Evolutionary conservation across 306 rosid genomes (phyloP).

Genomic region (Rosa lucieae): DNA sequence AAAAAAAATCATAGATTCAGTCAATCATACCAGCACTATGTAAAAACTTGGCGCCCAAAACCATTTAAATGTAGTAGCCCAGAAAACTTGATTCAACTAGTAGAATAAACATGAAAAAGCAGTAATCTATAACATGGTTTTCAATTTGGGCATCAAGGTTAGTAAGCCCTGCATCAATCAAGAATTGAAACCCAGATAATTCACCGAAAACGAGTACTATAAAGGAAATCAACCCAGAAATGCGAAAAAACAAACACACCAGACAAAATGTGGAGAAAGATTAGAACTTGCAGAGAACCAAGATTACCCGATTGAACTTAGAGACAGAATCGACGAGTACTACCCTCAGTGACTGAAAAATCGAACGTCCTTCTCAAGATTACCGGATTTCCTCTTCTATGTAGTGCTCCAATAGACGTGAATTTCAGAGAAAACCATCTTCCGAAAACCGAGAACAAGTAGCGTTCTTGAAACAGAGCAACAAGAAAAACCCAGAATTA

Average conservation of each 20-base stretch:
- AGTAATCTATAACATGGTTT: no score
- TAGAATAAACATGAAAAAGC: no score
- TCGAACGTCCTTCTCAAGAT: slow-evolving; percentile 40
- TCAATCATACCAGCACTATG: no score
- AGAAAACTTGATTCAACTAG: no score
- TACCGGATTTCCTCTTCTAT: neutral
- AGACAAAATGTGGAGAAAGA: slow-evolving; percentile 4
- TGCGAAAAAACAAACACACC: slow-evolving; percentile 26
- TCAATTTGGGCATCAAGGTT: no score
- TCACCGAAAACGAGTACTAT: no score
- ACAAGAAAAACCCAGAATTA: neutral
- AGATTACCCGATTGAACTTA: neutral
- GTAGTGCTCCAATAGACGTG: slow-evolving; percentile 31
- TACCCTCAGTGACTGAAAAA: slow-evolving; percentile 50
- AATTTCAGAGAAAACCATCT: slow-evolving; percentile 16
- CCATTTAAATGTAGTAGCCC: no score
- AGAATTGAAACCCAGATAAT: no score
- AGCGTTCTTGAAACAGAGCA: neutral
- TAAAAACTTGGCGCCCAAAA: no score
- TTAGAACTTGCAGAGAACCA: neutral
- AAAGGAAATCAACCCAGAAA: no score
- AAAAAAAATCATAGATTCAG: no score
- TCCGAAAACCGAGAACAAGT: neutral
- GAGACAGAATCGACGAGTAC: slow-evolving; percentile 18
- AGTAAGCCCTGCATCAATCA: no score